Conservation (phyloP, 371 early-diverging fungal genomes). For the Mucor circinelloides region DNA sequence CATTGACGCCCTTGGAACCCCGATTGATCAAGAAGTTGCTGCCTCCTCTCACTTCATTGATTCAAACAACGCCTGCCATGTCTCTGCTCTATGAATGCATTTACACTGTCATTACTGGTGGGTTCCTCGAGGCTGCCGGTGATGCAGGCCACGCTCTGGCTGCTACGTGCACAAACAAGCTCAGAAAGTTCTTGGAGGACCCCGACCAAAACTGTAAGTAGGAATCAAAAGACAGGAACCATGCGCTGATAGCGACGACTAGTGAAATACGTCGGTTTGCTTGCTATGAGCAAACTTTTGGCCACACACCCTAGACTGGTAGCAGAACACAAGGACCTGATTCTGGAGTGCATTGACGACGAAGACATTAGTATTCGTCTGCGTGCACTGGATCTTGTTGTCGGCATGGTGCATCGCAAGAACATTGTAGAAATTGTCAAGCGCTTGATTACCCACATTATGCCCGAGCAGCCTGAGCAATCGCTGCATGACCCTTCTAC, state of each 20-base stretch:
- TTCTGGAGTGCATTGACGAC: conserved; percentile 90
- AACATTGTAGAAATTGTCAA: conserved; percentile 84
- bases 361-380: conserved; percentile 89
- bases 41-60: conserved; percentile 80
- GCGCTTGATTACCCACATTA: conserved; percentile 77
- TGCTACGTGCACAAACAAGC: conserved; percentile 83
- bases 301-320: conserved; percentile 84
- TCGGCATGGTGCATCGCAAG: conserved; percentile 81
- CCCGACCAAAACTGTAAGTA: conserved; percentile 88
- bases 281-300: conserved; percentile 82
- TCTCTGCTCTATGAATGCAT: conserved; percentile 95
- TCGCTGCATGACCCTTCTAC: conserved; percentile 46
- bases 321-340: conserved; percentile 78
- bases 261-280: conserved; percentile 93
- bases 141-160: conserved; percentile 73
- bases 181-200: conserved; percentile 85
- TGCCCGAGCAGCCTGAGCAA: conserved; percentile 38
- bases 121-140: conserved; percentile 75
- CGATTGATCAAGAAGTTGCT: conserved; percentile 89
- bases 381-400: conserved; percentile 84
- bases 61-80: conserved; percentile 90
- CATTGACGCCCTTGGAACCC: conserved; percentile 91
- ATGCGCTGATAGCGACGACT: background rate
- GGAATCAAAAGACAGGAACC: background rate
- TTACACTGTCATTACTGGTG: conserved; percentile 89